phyloP scores from a whole-genome alignment of 1,284 basidiomycete species.

The Trichosporon sp. region DNA sequence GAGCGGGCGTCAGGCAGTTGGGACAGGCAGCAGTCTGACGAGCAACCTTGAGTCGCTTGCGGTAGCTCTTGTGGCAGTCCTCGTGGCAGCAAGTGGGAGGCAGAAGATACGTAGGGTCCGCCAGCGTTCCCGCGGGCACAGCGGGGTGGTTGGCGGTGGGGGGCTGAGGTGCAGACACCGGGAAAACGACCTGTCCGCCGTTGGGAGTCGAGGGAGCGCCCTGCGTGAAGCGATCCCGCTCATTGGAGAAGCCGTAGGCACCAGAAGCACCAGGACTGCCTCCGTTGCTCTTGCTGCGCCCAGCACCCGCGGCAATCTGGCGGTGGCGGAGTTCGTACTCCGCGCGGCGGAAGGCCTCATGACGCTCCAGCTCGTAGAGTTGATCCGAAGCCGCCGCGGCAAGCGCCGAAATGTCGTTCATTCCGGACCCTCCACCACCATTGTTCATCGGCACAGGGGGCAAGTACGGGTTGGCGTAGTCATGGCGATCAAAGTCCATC shows the following conservation, averaged over 20 bases:
- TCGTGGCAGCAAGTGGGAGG: conserved; percentile 52
- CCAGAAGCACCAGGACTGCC: conserved; percentile 56
- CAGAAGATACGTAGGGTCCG: conserved; percentile 48
- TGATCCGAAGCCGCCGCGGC: conserved; percentile 79
- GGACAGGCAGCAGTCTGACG: conserved; percentile 48
- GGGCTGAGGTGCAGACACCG: conserved; percentile 45
- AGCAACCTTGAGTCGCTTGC: conserved; percentile 50
- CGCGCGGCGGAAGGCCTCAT: conserved; percentile 72
- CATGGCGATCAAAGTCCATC: conserved; percentile 43
- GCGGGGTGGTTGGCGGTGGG: conserved; percentile 44
- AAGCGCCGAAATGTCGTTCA: conserved; percentile 57
- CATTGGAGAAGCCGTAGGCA: conserved; percentile 37
- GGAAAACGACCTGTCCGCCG: conserved; percentile 45
- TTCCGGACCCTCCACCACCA: conserved; percentile 37
- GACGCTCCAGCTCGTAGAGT: conserved; percentile 74
- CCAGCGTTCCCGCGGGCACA: conserved; percentile 47
- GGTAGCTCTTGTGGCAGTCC: conserved; percentile 52
- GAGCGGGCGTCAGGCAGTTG: conserved; percentile 38
- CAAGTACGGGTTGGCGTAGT: conserved; percentile 37
- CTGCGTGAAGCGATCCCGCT: conserved; percentile 37
- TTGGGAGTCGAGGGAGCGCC: conserved; percentile 31
- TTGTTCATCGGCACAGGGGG: conserved; percentile 27
- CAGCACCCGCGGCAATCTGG: conserved; percentile 48
- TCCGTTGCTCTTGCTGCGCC: conserved; percentile 53
- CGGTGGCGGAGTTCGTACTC: conserved; percentile 73